Base-by-base conservation (phyloP, 2,329 filamentous ascomycete genomes). In the Botrytis porri region DNA sequence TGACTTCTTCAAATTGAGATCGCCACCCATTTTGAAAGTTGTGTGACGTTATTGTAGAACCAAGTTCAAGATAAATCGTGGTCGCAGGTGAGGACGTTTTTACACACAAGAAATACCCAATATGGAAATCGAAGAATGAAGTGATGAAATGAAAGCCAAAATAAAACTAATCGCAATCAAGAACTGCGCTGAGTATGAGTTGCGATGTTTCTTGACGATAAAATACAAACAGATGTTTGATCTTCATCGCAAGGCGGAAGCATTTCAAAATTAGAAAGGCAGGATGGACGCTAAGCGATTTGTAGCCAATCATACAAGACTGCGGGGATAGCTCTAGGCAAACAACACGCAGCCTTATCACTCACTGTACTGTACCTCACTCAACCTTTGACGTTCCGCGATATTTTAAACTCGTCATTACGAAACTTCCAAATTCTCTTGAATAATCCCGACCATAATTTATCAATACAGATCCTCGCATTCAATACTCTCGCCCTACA, bases 1-100 rank as follows among this genome's bases (percentile, higher is more conserved):
- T 86, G 93, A 93, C 84, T 94, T 94, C 84, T 98, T 98, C 79
- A 97, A 84, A 81, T 98, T 98, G 80, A 99, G 89, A 87, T 98
- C 95, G 81, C 94, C 94, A 85, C 95, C 95, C 92, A 97, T 97
- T 76, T 84, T 92, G 84, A 78, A 82, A 80, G 79, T 77, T 74
- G 78, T 64, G 57, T 60, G 20, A 18, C 59, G 51, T 64, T 73
- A 62, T 41, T 43, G 64, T 41, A 57, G 9, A 41, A n/a, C 25
- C 29, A 48, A 57, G 2, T 20, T 48, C 20, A 29, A 70, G n/a
- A 32, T 37, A 29, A n/a, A 43, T 18, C 16, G 41, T 16, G 12
- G 29, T 32, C 20, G 29, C 41, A 35, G 43, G 29, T 45, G 18
- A 2, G 25, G 22, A 29, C 25, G 51, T 29, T 29, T 32, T 32